Evolutionary conservation across 2,329 filamentous ascomycete species (phyloP).

Genomic region (Incumbomyces lentus): DNA sequence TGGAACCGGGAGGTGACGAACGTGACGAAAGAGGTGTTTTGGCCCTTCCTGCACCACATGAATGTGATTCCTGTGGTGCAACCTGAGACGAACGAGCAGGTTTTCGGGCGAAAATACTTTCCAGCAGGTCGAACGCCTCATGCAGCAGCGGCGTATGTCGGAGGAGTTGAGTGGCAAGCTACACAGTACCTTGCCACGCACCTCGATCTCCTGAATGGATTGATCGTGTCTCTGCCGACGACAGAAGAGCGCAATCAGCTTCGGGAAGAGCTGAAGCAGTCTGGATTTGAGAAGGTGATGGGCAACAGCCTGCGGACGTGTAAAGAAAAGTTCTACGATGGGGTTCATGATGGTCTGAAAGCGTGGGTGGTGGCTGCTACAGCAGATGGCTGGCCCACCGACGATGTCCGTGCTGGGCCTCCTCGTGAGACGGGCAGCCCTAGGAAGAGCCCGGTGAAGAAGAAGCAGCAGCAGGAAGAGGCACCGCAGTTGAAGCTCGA

Average conservation of each 20-base stretch:
- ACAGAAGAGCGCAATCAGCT: constrained; percentile 61
- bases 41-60: constrained; percentile 93
- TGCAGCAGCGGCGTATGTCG: constrained; percentile 88
- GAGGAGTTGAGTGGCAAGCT: constrained; percentile 96
- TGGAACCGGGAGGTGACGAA: constrained; percentile 90
- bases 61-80: constrained; percentile 60
- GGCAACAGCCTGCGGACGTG: constrained; percentile 75
- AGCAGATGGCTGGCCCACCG: constrained; percentile 80
- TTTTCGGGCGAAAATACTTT: constrained; percentile 54
- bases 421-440: constrained; percentile 31
- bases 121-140: constrained; percentile 80
- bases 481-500: constrained; percentile 49
- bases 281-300: constrained; percentile 85
- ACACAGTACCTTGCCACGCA: constrained; percentile 93
- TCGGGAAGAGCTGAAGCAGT: constrained; percentile 66
- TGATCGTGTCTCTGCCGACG: constrained; percentile 70
- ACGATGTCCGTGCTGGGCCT: constrained; percentile 55
- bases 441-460: constrained; percentile 42
- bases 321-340: constrained; percentile 95
- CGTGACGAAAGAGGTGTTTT: constrained; percentile 96
- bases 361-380: constrained; percentile 82
- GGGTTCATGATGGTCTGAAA: constrained; percentile 76
- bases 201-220: constrained; percentile 82
- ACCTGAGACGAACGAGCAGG: constrained; percentile 22
- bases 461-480: constrained; percentile 35